Evolutionary conservation across 2,329 filamentous ascomycete species (phyloP).

Genomic region (Aspergillus terreus): DNA sequence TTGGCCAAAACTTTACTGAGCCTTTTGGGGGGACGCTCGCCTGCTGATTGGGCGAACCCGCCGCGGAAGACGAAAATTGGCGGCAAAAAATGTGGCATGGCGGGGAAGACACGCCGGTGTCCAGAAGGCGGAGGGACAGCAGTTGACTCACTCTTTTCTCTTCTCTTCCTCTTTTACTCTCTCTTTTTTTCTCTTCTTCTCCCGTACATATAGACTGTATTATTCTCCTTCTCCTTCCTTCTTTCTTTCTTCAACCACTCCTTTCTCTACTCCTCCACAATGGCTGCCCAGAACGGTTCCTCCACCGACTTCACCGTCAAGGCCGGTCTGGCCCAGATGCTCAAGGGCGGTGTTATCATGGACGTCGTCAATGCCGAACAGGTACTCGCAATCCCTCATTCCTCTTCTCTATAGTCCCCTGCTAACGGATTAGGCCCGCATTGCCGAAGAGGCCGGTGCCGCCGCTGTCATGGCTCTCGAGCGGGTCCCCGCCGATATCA

Average conservation of each 20-base stretch:
- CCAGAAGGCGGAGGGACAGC: not conserved
- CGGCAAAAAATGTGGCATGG: constrained; percentile 9
- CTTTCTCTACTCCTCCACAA: constrained; percentile 19
- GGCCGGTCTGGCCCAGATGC: constrained; percentile 92
- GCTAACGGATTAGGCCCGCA: constrained; percentile 63
- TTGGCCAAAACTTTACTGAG: not conserved
- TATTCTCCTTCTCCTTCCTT: constrained; percentile 1
- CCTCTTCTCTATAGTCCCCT: not conserved
- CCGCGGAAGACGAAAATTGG: constrained; percentile 8
- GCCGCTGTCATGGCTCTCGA: constrained; percentile 98
- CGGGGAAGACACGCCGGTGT: constrained; percentile 10
- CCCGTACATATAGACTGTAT: not conserved
- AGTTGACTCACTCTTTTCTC: constrained; percentile 18
- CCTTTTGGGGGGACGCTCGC: constrained; percentile 9
- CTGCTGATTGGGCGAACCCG: constrained; percentile 9
- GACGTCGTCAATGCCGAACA: constrained; percentile 91
- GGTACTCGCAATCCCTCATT: constrained; percentile 36
- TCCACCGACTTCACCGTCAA: constrained; percentile 77
- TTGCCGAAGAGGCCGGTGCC: constrained; percentile 94
- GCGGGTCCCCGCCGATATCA: constrained; percentile 94
- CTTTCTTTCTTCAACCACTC: constrained; percentile 4
- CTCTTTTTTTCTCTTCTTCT: constrained; percentile 9
- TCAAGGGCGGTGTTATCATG: constrained; percentile 99
- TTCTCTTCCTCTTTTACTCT: not conserved
- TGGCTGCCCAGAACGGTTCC: constrained; percentile 34